Conservation (phyloP, 345 rosid species). For the Murraya koenigii region DNA sequence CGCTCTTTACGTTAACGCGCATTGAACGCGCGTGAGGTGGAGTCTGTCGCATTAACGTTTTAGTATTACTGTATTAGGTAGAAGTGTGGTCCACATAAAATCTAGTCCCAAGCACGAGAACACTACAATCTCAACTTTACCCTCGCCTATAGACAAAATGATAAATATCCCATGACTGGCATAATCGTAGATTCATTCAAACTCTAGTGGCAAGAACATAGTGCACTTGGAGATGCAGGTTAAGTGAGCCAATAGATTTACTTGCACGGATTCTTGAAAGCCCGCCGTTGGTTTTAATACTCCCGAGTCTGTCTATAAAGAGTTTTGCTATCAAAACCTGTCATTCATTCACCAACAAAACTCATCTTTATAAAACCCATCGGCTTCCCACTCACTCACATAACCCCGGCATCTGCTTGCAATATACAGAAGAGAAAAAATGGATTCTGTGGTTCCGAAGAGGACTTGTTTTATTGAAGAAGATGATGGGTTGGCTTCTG, state of each 20-base stretch:
- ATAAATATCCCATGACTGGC: background rate
- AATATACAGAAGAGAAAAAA: background rate
- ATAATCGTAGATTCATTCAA: background rate
- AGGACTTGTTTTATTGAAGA: constrained; percentile 52
- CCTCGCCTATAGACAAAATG: background rate
- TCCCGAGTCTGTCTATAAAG: no score
- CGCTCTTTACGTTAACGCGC: constrained; percentile 44
- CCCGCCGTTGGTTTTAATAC: constrained; percentile 22
- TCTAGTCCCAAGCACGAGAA: background rate
- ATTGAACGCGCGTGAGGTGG: constrained; percentile 30
- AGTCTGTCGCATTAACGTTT: constrained; percentile 23
- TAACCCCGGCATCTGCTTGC: no score
- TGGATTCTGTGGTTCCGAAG: constrained; percentile 18
- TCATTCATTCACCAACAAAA: constrained; percentile 16
- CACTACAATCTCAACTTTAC: background rate
- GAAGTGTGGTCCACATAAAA: constrained; percentile 16
- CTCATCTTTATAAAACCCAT: constrained; percentile 7
- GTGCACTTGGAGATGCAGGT: constrained; percentile 17
- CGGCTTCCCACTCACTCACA: background rate
- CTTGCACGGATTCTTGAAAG: constrained; percentile 31
- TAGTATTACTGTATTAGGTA: background rate
- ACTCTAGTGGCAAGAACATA: background rate
- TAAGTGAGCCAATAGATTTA: constrained; percentile 46
- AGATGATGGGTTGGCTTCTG: constrained; percentile 55
- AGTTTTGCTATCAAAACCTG: constrained; percentile 13